Percentiles rank a stretch among this genome's conserved stretches.
phyloP scores from a whole-genome alignment of 352 stramenopile genomes.

The Pythium sp. region DNA sequence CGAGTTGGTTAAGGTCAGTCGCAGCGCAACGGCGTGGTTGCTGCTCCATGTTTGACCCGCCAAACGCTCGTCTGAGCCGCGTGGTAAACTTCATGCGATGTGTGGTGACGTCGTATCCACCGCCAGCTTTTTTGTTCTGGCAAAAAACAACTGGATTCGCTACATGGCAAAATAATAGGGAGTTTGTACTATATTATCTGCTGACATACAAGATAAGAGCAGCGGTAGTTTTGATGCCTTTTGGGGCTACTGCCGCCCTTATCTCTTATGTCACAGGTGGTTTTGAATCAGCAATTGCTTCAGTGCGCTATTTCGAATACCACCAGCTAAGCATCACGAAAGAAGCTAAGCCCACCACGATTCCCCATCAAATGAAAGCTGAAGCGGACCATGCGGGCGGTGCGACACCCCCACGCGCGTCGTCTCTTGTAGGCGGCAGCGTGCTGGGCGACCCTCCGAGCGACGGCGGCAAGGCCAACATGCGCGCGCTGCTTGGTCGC shows the following conservation, averaged over 20 bases:
- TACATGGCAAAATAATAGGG: too few species aligned
- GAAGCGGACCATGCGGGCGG: constrained; percentile 5
- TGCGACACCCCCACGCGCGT: neutral
- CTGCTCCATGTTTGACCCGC: too few species aligned
- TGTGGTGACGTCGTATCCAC: too few species aligned
- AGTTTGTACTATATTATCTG: too few species aligned
- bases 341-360: neutral
- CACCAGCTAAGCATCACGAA: neutral
- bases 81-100: too few species aligned
- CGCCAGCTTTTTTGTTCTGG: too few species aligned
- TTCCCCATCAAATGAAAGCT: constrained; percentile 2
- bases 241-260: neutral
- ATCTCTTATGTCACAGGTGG: neutral
- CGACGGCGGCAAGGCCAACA: constrained; percentile 21
- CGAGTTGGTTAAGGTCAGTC: too few species aligned
- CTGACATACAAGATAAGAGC: too few species aligned
- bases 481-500: constrained; percentile 43
- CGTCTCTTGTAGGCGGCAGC: neutral
- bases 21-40: too few species aligned
- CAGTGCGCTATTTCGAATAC: neutral
- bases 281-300: neutral
- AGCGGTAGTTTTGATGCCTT: too few species aligned
- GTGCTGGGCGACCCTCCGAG: constrained; percentile 5
- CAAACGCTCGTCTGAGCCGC: too few species aligned
- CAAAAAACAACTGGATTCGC: too few species aligned